These are phyloP conservation scores for Coniochaeta prunicola DNA, from an alignment of 2,329 filamentous ascomycete species.

Conservation along the genomic window DNA sequence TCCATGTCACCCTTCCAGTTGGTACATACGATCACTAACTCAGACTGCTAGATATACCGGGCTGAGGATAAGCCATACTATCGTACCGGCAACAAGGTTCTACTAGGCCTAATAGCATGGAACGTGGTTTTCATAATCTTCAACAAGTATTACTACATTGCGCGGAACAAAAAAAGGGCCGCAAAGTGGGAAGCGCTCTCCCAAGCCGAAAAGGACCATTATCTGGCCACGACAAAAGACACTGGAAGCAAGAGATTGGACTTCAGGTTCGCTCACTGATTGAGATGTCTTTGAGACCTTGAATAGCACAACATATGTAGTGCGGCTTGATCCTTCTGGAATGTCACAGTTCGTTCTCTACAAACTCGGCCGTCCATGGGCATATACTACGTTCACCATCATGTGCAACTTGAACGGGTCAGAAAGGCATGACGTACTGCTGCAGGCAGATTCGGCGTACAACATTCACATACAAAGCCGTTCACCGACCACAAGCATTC, in stretches of 20 bases:
- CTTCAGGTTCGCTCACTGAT: slow-evolving; percentile 21
- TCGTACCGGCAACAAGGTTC: slow-evolving; percentile 29
- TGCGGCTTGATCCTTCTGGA: background rate
- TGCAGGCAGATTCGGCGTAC: too few species aligned
- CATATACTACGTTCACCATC: too few species aligned
- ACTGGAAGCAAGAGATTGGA: slow-evolving; percentile 31
- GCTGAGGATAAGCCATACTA: slow-evolving; percentile 40
- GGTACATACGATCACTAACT: too few species aligned
- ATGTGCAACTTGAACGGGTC: too few species aligned
- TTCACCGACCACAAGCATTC: too few species aligned
- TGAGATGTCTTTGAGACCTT: background rate
- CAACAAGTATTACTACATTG: slow-evolving; percentile 23
- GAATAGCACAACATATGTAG: background rate
- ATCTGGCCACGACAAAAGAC: slow-evolving; percentile 31
- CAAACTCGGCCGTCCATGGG: too few species aligned
- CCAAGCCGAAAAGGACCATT: slow-evolving; percentile 25
- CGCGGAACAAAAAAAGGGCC: slow-evolving; percentile 19
- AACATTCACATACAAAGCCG: too few species aligned
- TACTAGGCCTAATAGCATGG: slow-evolving; percentile 29
- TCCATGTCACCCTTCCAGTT: background rate
- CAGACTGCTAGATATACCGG: slow-evolving; percentile 19
- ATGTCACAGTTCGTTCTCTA: too few species aligned
- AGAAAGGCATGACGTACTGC: too few species aligned
- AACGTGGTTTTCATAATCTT: slow-evolving; percentile 24
- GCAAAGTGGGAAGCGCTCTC: slow-evolving; percentile 20